Evolutionary conservation across 2,329 filamentous ascomycete species (phyloP).

Genomic region (Claviceps sp.): DNA sequence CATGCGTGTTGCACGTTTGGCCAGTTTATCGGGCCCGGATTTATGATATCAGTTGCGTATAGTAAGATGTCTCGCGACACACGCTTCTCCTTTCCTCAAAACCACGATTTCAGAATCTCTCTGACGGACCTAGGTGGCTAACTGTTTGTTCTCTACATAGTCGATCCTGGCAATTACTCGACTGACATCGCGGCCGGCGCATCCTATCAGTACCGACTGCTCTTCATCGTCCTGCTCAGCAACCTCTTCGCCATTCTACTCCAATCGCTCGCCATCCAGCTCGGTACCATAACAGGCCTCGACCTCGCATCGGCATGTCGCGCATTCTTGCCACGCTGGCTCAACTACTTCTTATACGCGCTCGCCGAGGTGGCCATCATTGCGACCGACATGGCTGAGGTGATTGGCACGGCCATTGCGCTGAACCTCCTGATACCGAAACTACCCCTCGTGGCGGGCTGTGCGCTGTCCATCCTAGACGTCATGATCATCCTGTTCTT

Average conservation of each 20-base stretch:
- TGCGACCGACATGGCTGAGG: slow-evolving; percentile 59
- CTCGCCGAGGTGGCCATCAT: slow-evolving; percentile 56
- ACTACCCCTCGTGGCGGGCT: slow-evolving; percentile 53
- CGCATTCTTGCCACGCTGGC: slow-evolving; percentile 50
- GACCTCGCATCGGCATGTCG: slow-evolving; percentile 55
- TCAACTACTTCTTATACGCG: slow-evolving; percentile 47
- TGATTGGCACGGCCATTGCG: slow-evolving; percentile 59
- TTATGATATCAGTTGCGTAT: slow-evolving; percentile 48
- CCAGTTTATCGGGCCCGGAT: slow-evolving; percentile 50
- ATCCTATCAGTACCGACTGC: slow-evolving; percentile 48
- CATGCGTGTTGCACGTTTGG: slow-evolving; percentile 16
- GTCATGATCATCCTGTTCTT: slow-evolving; percentile 56
- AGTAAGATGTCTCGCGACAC: slow-evolving; percentile 23
- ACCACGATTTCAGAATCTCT: neutral
- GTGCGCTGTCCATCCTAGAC: slow-evolving; percentile 54
- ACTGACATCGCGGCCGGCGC: slow-evolving; percentile 58
- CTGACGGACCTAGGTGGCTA: neutral
- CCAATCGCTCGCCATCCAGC: slow-evolving; percentile 54
- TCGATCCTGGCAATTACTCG: slow-evolving; percentile 54
- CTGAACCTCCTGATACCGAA: slow-evolving; percentile 51
- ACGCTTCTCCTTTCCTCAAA: neutral
- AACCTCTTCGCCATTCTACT: slow-evolving; percentile 61
- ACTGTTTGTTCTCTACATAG: slow-evolving; percentile 13
- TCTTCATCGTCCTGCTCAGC: slow-evolving; percentile 56
- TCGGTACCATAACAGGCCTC: slow-evolving; percentile 55